A percentile compares a stretch with the other conserved stretches of the same genome.
phyloP scores from a whole-genome alignment of 306 rosid genomes.

The Prunus campanulata region DNA sequence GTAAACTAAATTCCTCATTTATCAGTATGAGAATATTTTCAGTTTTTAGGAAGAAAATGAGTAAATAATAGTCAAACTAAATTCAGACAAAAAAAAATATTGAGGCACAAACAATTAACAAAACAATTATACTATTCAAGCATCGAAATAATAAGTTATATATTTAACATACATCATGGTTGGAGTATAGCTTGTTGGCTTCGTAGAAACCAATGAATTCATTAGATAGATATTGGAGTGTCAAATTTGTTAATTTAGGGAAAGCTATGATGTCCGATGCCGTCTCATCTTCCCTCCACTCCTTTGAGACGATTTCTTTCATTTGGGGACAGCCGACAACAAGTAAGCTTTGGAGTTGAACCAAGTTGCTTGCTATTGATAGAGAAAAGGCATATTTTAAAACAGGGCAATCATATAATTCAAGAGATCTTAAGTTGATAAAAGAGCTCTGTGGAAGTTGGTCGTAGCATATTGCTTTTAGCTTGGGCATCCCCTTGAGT shows the following conservation, averaged over 20 bases:
- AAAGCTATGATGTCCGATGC: background rate
- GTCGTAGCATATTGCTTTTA: no score
- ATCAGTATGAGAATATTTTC: no score
- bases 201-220: background rate
- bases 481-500: no score
- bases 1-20: no score
- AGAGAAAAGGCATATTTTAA: background rate
- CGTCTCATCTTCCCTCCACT: no score
- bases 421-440: no score
- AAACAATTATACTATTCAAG: background rate
- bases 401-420: accelerated
- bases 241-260: background rate
- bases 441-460: no score
- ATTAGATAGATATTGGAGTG: accelerated
- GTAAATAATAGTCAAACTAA: no score
- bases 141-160: background rate
- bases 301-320: background rate
- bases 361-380: background rate
- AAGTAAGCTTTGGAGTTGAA: background rate
- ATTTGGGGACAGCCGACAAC: background rate
- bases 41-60: no score
- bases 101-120: no score
- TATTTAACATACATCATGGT: background rate
- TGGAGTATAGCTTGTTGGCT: background rate
- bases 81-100: no score